Evolutionary conservation across 2,329 filamentous ascomycete species (phyloP), one percentile per base, ranked within the genome.

Genomic region (Boeremia lycopersici): DNA sequence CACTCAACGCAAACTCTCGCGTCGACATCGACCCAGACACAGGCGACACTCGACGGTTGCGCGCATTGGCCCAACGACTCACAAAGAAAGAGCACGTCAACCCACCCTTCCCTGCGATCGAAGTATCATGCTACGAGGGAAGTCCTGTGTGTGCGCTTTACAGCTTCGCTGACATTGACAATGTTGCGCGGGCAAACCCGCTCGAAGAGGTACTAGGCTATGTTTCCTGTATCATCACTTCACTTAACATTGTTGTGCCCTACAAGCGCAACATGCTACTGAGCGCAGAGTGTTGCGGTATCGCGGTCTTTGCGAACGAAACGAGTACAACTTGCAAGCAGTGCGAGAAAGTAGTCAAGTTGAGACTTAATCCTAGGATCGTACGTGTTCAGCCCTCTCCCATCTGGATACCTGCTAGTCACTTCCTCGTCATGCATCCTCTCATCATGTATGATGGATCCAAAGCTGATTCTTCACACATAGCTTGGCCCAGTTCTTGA

Each of bases 11-110:
- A 29, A 79, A 79, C 13, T 82, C 84, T 1, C 73, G 75, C 57
- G 58, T 87, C 10, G 81, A 87, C 53, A 74, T 87, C 26, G 78
- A 87, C 57, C 85, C 85, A 0, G 64, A 74, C 2, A 79, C 83
- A 30, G 70, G 73, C 1, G 84, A 86, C 56, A 81, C 82, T 1
- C 68, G 76, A 15, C 85, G 83, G 78, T 74, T 87, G 23, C 78
- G 79, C 38, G 73, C 73, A 9, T 82, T 81, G 68, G 79, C 82
- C 0, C 72, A 74, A 13, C 74, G 76, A 0, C 72, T 82, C 58
- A 78, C 72, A 10, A 81, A 77, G 66, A 80, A 76, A 56, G 80
- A 84, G 53, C 78, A 78, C 23, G 67, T 85, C 48, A 81, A 82
- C 31, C 76, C 80, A 0, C 71, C 76, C 0, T 84, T 85, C 57